Conservation (phyloP, 2,329 filamentous ascomycete genomes). For the Coniochaeta ligniaria region DNA sequence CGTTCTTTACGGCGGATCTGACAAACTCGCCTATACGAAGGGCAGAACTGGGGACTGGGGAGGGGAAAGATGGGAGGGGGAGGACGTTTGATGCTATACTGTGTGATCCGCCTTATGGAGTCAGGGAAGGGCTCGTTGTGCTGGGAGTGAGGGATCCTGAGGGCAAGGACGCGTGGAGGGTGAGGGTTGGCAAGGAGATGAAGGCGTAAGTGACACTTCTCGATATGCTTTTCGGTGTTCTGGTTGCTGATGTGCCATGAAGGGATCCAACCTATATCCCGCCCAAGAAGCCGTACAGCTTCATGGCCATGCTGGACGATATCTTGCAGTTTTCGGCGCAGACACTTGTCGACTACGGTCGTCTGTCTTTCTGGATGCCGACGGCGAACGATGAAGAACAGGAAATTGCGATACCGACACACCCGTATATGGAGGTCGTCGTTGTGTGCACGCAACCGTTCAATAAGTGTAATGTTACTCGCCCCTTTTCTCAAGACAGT, state of each 20-base stretch:
- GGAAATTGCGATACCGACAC: slow-evolving; percentile 68
- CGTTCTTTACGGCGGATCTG: slow-evolving; percentile 77
- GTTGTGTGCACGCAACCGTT: slow-evolving; percentile 79
- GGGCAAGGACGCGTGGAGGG: slow-evolving; percentile 45
- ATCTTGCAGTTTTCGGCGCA: slow-evolving; percentile 75
- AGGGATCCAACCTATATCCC: slow-evolving; percentile 66
- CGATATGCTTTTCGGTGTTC: background rate
- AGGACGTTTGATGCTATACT: slow-evolving; percentile 80
- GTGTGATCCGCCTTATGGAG: slow-evolving; percentile 93
- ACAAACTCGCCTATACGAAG: slow-evolving; percentile 73
- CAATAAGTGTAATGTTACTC: slow-evolving; percentile 61
- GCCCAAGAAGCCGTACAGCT: slow-evolving; percentile 88
- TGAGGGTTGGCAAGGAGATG: slow-evolving; percentile 63
- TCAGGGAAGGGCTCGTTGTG: slow-evolving; percentile 85
- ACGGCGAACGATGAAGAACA: slow-evolving; percentile 74
- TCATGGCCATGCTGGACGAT: slow-evolving; percentile 82
- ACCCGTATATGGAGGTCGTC: slow-evolving; percentile 67
- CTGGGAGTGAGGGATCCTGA: slow-evolving; percentile 67
- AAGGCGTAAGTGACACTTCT: slow-evolving; percentile 35
- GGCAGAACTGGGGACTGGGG: slow-evolving; percentile 20
- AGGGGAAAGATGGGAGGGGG: slow-evolving; percentile 11
- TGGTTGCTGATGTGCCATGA: background rate
- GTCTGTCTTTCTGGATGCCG: slow-evolving; percentile 95
- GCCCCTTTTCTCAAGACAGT: background rate
- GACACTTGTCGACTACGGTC: slow-evolving; percentile 69